Conservation (phyloP, 805 yeast genomes). For the Saccharomycopsis sp. region DNA sequence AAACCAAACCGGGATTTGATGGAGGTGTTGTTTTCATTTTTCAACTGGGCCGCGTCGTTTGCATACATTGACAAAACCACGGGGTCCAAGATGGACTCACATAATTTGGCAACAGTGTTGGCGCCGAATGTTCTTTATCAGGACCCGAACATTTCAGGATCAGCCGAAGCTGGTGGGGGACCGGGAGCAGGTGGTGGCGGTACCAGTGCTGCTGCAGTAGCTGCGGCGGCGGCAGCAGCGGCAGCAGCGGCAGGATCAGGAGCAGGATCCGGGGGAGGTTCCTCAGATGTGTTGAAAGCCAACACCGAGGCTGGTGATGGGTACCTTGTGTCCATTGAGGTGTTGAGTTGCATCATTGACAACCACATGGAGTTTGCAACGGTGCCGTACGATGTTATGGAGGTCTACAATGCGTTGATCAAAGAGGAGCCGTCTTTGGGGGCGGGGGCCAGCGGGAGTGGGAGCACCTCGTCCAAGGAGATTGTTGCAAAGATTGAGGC, state of each 20-base stretch:
- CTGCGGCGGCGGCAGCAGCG: conserved; percentile 29
- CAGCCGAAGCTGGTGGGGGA: conserved; percentile 24
- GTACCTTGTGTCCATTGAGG: conserved; percentile 85
- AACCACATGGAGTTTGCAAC: conserved; percentile 69
- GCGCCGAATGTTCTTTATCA: conserved; percentile 83
- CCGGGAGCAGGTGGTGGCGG: conserved; percentile 19
- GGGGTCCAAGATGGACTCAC: conserved; percentile 93
- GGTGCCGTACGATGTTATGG: conserved; percentile 59
- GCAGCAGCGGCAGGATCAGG: conserved; percentile 3
- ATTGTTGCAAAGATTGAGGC: conserved; percentile 29
- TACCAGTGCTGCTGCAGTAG: conserved; percentile 28
- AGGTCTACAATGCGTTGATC: conserved; percentile 29
- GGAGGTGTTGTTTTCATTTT: conserved; percentile 77
- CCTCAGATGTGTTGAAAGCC: conserved; percentile 19
- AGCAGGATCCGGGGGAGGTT: no score
- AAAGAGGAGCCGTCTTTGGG: conserved; percentile 21
- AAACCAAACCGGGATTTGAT: conserved; percentile 71
- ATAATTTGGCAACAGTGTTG: conserved; percentile 88
- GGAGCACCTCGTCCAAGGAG: conserved; percentile 30
- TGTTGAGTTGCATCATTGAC: conserved; percentile 73
- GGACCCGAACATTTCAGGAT: conserved; percentile 29
- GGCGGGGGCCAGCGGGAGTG: neutral
- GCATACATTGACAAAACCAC: conserved; percentile 84
- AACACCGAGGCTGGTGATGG: conserved; percentile 43
- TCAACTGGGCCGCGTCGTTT: conserved; percentile 94